Conservation (phyloP, 2,329 filamentous ascomycete species). For the Trichoderma brevicompactum region DNA sequence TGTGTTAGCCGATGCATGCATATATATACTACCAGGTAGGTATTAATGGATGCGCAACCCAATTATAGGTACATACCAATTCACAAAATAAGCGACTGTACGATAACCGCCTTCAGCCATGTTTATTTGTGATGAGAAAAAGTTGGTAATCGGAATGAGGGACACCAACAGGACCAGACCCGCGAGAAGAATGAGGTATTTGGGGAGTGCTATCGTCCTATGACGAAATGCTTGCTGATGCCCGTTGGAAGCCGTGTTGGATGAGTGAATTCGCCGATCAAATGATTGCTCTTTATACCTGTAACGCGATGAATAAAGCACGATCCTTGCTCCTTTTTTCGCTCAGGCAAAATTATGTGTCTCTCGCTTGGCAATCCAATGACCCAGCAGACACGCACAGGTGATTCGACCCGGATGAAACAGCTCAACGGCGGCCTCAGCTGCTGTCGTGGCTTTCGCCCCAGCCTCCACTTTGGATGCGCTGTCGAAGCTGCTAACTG, state of each 20-base stretch:
- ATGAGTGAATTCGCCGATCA: not conserved
- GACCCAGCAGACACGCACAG: not conserved
- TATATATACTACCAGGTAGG: not conserved
- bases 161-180: slow-evolving; percentile 3
- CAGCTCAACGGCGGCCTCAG: slow-evolving; percentile 23
- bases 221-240: slow-evolving; percentile 18
- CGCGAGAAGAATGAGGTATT: slow-evolving; percentile 19
- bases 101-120: slow-evolving; percentile 60
- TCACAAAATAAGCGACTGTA: slow-evolving; percentile 74
- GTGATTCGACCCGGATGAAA: not conserved
- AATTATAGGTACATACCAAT: slow-evolving; percentile 53
- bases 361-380: not conserved
- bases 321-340: not conserved
- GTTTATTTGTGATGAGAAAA: not conserved
- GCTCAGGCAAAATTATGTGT: not conserved
- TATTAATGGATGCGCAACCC: not conserved
- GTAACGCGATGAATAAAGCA: no score
- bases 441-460: slow-evolving; percentile 25
- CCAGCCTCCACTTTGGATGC: slow-evolving; percentile 25
- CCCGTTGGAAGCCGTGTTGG: slow-evolving; percentile 14
- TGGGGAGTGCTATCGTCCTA: not conserved
- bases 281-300: not conserved
- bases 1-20: slow-evolving; percentile 2
- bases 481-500: slow-evolving; percentile 22
- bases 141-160: slow-evolving; percentile 8